Percentiles rank a stretch among this genome's conserved stretches.
Evolutionary conservation across 2,329 filamentous ascomycete species (phyloP).

Genomic region (Diplodia mutila): DNA sequence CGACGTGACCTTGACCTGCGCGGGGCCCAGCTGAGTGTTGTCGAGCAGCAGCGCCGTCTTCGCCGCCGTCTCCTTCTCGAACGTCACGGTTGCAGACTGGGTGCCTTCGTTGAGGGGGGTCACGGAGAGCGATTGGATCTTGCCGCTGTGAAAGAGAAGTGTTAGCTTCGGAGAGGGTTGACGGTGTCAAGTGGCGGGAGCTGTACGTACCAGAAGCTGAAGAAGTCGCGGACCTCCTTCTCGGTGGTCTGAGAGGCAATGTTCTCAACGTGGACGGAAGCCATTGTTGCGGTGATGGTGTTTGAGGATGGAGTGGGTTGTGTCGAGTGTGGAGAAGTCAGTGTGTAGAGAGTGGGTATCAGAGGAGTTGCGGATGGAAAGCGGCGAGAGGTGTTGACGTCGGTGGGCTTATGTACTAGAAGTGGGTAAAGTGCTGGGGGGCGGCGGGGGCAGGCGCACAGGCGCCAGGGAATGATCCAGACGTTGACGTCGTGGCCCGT

Average conservation of each 20-base stretch:
- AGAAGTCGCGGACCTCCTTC: constrained; percentile 93
- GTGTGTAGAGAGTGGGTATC: not conserved
- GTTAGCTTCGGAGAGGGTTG: constrained; percentile 30
- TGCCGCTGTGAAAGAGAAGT: constrained; percentile 65
- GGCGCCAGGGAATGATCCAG: constrained; percentile 16
- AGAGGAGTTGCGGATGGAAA: not conserved
- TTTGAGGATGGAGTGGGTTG: not conserved
- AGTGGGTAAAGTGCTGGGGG: constrained; percentile 12
- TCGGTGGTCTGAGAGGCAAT: constrained; percentile 82
- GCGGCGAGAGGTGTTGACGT: constrained; percentile 17
- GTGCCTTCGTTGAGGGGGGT: constrained; percentile 65
- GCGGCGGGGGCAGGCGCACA: constrained; percentile 10
- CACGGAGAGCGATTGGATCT: constrained; percentile 83
- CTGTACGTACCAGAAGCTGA: constrained; percentile 82
- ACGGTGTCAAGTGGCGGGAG: not conserved
- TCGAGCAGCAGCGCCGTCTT: constrained; percentile 97
- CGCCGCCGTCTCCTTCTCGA: constrained; percentile 94
- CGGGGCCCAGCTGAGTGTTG: constrained; percentile 86
- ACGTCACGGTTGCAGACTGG: constrained; percentile 89
- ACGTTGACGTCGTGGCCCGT: constrained; percentile 10
- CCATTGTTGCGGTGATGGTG: constrained; percentile 47
- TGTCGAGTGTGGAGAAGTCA: not conserved
- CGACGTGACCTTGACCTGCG: constrained; percentile 77
- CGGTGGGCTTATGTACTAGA: constrained; percentile 15
- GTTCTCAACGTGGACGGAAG: constrained; percentile 85